phyloP scores from a whole-genome alignment of 2,329 filamentous ascomycete species.

The Trematosphaeria pertusa region DNA sequence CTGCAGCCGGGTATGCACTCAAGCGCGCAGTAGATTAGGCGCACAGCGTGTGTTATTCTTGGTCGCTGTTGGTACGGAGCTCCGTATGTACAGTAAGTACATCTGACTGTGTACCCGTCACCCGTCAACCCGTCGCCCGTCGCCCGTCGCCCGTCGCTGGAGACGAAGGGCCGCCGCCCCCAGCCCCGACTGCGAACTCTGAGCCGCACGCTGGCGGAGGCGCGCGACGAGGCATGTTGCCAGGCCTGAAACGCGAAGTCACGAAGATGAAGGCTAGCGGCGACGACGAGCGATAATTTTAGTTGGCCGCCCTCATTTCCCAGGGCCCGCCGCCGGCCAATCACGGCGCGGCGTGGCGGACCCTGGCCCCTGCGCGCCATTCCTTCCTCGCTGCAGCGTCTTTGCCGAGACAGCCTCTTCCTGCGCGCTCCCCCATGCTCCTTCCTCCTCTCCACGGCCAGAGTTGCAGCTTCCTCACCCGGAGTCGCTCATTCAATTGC shows the following conservation, averaged over 20 bases:
- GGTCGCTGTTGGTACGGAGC: not conserved
- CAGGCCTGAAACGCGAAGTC: constrained; percentile 11
- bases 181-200: not conserved
- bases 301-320: constrained; percentile 38
- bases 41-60: constrained; percentile 5
- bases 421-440: constrained; percentile 30
- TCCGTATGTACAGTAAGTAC: not conserved
- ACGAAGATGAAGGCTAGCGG: constrained; percentile 3
- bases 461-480: constrained; percentile 45
- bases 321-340: constrained; percentile 29
- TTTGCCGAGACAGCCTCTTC: constrained; percentile 20
- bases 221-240: constrained; percentile 1
- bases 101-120: no score
- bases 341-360: constrained; percentile 16
- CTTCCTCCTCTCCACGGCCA: constrained; percentile 35
- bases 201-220: constrained; percentile 2
- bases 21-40: constrained; percentile 9
- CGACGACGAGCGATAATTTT: constrained; percentile 32
- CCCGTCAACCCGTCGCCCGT: no score
- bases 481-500: constrained; percentile 45
- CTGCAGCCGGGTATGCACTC: constrained; percentile 12
- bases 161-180: no score
- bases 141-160: no score
- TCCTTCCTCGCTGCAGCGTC: constrained; percentile 16
- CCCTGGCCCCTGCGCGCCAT: constrained; percentile 26